Base-by-base conservation (phyloP, 805 yeast species). In the Hanseniaspora meyeri region DNA sequence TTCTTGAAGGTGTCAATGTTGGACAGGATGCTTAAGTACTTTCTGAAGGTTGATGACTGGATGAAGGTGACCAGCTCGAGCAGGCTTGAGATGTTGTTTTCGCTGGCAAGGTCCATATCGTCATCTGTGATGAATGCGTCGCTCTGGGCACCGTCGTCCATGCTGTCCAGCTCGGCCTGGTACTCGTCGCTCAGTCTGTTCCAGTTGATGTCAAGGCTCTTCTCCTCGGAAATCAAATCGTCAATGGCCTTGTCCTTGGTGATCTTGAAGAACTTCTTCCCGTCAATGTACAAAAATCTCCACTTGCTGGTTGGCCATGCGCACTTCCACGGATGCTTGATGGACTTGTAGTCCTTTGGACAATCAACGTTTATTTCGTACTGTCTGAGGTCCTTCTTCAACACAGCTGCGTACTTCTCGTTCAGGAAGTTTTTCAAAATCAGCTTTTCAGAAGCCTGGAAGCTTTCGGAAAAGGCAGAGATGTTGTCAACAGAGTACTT, bases 271-370 rank as follows among this genome's bases (percentile, higher is more conserved):
- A 62, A 64, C 12, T 74, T 65, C 57, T 72, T 71, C 3, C 91
- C 91, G 65, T 87, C 95, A 36, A 90, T 74, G 66, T 88, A 91
- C 73, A 88, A 68, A 65, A 76, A 93, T 60, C 96, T 73, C 71
- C 89, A 90, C 66, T 93, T 88, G 65, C 91, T 97, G 9, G 97
- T 93, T 9, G 98, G 97, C 49, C 85, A 78, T 0, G 97, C 93
- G 43, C 89, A 75, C 60, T 84, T 82, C 98, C 98, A 93, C 8
- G 96, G 96, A 50, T 68, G 72, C 10, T 65, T 54, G 0, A 86
- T 78, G 31, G 85, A 85, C 1, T 67, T 62, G 14, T 83, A 75
- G 0, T 64, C 68, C 38, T 70, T 70, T 4, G 96, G 95, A 65
- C 81, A 78, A 34, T 72, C 69, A 52, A 74, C 75, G 49, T 84